Conservation (phyloP, 1,284 basidiomycete species). For the Cystobasidium slooffiae region DNA sequence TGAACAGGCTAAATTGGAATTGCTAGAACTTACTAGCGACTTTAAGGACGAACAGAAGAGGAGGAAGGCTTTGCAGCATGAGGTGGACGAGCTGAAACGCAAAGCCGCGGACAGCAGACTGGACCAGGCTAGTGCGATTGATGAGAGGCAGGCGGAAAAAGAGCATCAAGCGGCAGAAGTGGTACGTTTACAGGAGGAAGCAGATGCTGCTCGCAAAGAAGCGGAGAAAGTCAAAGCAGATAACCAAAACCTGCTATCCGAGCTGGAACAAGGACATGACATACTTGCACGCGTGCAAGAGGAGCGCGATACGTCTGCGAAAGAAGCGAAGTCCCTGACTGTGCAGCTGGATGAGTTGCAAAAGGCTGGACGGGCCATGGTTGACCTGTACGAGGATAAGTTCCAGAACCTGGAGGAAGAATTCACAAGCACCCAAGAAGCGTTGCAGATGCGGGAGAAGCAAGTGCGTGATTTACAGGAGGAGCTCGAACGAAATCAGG, state of each 20-base stretch:
- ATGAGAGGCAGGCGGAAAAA: constrained; percentile 56
- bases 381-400: constrained; percentile 84
- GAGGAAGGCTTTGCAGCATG: constrained; percentile 63
- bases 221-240: constrained; percentile 22
- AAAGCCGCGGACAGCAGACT: constrained; percentile 50
- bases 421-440: constrained; percentile 50
- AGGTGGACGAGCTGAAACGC: constrained; percentile 63
- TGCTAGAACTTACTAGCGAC: constrained; percentile 35
- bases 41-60: constrained; percentile 29
- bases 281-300: constrained; percentile 46
- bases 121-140: constrained; percentile 54
- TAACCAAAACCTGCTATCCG: constrained; percentile 30
- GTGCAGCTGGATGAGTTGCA: constrained; percentile 77
- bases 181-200: constrained; percentile 43
- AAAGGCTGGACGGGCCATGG: constrained; percentile 71
- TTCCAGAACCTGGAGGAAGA: constrained; percentile 73
- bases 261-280: constrained; percentile 43
- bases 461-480: constrained; percentile 56
- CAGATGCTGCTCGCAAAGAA: constrained; percentile 40
- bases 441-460: constrained; percentile 69
- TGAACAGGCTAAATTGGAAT: constrained; percentile 57
- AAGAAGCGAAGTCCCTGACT: constrained; percentile 56
- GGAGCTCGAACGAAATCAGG: constrained; percentile 40
- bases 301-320: constrained; percentile 48
- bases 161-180: constrained; percentile 58